These are phyloP conservation scores for Vinca minor DNA, from an alignment of 257 asterid species.

Conservation along the genomic window DNA sequence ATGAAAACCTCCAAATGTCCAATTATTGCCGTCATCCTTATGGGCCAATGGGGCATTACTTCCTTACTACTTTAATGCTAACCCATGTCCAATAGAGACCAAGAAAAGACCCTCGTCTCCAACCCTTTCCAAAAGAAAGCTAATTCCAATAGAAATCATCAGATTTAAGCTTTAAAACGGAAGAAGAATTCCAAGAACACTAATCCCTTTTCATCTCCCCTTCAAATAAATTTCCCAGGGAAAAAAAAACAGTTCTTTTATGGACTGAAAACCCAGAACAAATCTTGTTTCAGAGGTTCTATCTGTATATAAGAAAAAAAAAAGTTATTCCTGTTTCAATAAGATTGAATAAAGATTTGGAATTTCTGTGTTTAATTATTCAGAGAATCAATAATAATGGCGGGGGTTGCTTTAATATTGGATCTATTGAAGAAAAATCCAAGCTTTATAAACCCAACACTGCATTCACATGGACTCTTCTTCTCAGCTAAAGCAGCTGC, in stretches of 20 bases:
- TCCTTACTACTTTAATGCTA: too few relatives aligned
- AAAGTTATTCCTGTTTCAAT: background rate
- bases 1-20: too few relatives aligned
- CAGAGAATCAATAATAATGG: slow-evolving; percentile 42
- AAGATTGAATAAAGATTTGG: background rate
- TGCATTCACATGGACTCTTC: slow-evolving; percentile 40
- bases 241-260: background rate
- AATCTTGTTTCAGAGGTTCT: too few relatives aligned
- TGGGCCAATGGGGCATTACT: too few relatives aligned
- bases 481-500: slow-evolving; percentile 42
- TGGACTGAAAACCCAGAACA: background rate
- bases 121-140: too few relatives aligned
- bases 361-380: background rate
- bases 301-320: too few relatives aligned
- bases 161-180: too few relatives aligned
- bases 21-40: too few relatives aligned
- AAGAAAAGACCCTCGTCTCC: too few relatives aligned
- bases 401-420: slow-evolving; percentile 41
- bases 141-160: too few relatives aligned
- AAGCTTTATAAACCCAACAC: slow-evolving; percentile 29
- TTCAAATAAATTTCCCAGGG: background rate
- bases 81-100: too few relatives aligned
- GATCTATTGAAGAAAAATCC: slow-evolving; percentile 57
- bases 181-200: background rate
- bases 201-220: background rate